Percentiles rank a stretch among this genome's conserved stretches.
Evolutionary conservation across 2,329 filamentous ascomycete genomes (phyloP).

Genomic region (Graphilbum fragrans): DNA sequence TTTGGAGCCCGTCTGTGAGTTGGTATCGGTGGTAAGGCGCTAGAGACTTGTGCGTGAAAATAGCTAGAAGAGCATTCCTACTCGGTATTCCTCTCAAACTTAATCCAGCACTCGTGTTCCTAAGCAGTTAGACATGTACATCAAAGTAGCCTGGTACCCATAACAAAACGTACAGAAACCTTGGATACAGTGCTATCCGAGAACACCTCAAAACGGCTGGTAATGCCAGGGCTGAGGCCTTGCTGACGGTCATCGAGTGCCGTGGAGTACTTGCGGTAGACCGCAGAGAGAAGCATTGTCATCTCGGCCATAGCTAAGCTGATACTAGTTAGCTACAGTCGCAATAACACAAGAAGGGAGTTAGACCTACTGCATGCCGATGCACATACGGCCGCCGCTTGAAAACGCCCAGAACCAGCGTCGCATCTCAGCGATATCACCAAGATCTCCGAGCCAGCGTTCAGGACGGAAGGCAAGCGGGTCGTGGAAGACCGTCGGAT

Average conservation of each 20-base stretch:
- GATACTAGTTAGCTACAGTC: neutral
- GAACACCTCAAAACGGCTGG: conserved; percentile 27
- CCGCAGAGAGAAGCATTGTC: conserved; percentile 29
- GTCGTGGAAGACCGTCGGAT: conserved; percentile 12
- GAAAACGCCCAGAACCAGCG: conserved; percentile 54
- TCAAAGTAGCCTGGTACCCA: too few species aligned
- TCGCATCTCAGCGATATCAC: conserved; percentile 16
- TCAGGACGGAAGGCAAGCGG: conserved; percentile 15
- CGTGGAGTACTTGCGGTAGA: conserved; percentile 31
- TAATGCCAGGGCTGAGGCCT: conserved; percentile 23
- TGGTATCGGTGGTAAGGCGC: too few species aligned
- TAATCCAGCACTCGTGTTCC: conserved; percentile 13
- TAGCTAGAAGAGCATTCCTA: neutral
- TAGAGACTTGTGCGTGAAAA: too few species aligned
- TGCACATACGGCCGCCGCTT: conserved; percentile 54
- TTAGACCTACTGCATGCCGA: conserved; percentile 29
- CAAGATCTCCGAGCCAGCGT: conserved; percentile 9
- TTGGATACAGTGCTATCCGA: conserved; percentile 16
- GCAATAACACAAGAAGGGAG: neutral
- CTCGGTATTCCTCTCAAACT: conserved; percentile 4
- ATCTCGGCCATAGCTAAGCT: conserved; percentile 36
- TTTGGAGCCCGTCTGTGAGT: too few species aligned
- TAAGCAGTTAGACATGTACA: neutral
- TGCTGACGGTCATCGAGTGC: conserved; percentile 13
- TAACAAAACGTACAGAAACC: conserved; percentile 1